Base-by-base conservation (phyloP, 768 basidiomycete species). In the Hygrocybe punicea region DNA sequence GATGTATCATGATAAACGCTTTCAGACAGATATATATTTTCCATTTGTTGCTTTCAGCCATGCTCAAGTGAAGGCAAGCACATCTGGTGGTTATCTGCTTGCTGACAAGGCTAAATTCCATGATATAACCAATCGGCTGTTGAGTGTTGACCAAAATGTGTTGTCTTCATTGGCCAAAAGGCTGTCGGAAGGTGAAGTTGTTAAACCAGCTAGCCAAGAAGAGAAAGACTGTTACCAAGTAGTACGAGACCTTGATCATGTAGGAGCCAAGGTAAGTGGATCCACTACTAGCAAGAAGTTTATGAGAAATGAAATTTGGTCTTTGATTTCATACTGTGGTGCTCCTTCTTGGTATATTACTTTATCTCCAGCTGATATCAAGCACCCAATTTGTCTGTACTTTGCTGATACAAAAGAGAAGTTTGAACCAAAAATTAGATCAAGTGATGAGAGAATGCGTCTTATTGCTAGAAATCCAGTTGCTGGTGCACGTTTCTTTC, bases 11-110 rank as follows among this genome's bases (percentile, higher is more conserved):
- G 76, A 78, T 44, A 73, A 74, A n/a, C 53, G 67, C 0, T 76
- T 73, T 65, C 76, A 79, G 51, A 53, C 33, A 0, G 75, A 80
- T 56, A 19, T 58, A 1, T 61, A 65, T 36, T 80, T 75, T 58
- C 64, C 73, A 0, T 69, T 78, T 24, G 59, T 76, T 14, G 69
- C 67, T 0, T 78, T 77, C 50, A 77, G 71, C 49, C 74, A 78
- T 51, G 59, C 69, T 17, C 78, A 78, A 44, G 65, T 79, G 2
- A 72, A 69, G 40, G 56, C 56, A 1, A 62, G 67, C 3, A 60
- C 66, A 0, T 62, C 55, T 0, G 69, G 67, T 4, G 66, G 73
- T 7, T 75, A 62, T 49, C 44, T 73, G 2, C 24, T 70, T 1
- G 62, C 68, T 0, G 61, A 73, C 45, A 63, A 58, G 10, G 49